These are phyloP conservation scores for Fusarium sp. DNA, from an alignment of 2,329 filamentous ascomycete genomes.

Conservation along the genomic window DNA sequence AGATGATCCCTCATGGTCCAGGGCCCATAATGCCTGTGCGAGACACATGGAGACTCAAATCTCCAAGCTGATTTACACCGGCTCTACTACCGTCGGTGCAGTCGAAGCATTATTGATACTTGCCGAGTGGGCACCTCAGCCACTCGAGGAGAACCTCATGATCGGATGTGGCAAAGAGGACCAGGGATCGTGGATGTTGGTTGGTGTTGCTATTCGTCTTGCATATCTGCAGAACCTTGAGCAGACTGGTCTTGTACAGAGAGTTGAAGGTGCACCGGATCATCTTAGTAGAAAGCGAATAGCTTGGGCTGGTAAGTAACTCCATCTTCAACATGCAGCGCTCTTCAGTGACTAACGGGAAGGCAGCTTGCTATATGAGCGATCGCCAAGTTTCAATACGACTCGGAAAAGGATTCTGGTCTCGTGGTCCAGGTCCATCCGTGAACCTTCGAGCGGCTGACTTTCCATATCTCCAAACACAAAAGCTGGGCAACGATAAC, in stretches of 20 bases:
- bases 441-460: slow-evolving; percentile 72
- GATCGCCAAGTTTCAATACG: slow-evolving; percentile 76
- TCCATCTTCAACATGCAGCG: fast-evolving
- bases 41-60: slow-evolving; percentile 77
- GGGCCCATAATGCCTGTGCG: slow-evolving; percentile 73
- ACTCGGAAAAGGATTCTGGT: slow-evolving; percentile 79
- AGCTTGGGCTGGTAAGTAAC: slow-evolving; percentile 68
- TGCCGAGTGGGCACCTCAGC: slow-evolving; percentile 78
- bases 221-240: slow-evolving; percentile 78
- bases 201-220: slow-evolving; percentile 74
- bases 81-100: slow-evolving; percentile 74
- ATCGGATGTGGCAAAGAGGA: slow-evolving; percentile 79
- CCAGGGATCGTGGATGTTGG: slow-evolving; percentile 81
- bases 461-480: slow-evolving; percentile 72
- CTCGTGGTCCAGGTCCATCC: slow-evolving; percentile 74
- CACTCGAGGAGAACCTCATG: slow-evolving; percentile 67
- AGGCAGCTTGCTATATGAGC: slow-evolving; percentile 68
- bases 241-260: slow-evolving; percentile 72
- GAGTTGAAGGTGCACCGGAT: slow-evolving; percentile 67
- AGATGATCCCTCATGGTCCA: slow-evolving; percentile 71
- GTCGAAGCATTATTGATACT: slow-evolving; percentile 76
- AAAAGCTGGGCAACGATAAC: slow-evolving; percentile 70
- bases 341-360: not conserved
- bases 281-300: slow-evolving; percentile 71
- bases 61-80: slow-evolving; percentile 72